Base-by-base conservation (phyloP, 2,329 filamentous ascomycete species). In the Tolypocladium amazonense region DNA sequence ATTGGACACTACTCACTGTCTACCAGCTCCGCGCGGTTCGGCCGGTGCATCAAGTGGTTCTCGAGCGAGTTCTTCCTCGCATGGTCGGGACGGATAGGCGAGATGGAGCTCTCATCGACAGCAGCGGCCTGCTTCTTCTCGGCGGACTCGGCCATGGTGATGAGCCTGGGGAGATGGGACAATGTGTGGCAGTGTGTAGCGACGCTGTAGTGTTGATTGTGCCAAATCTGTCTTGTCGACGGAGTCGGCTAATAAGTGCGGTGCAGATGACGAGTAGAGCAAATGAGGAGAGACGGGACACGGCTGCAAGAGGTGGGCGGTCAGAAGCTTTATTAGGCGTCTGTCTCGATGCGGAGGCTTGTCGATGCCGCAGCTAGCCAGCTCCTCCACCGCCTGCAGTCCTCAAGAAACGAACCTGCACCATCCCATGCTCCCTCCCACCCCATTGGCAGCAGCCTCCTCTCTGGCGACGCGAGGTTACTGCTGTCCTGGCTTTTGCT, bases 21-120 rank as follows among this genome's bases (percentile, higher is more conserved):
- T 63, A 96, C 78, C 27, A 97, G 80, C 68, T 90, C 85, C 41
- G 90, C 83, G 60, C 89, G 86, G 27, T 91, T 84, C 30, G 88
- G 88, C 47, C 90, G 88, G 67, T 86, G 84, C 71, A 86, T 82
- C 58, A 91, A 79, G 68, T 89, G 85, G 67, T 86, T 85, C 73
- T 90, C 87, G 15, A 92, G 80, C 4, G 88, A 90, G 77, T 90
- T 86, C 71, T 82, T 84, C 67, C 84, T 81, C 50, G 71, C 76
- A 30, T 74, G 64, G 78, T 76, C 61, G 81, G 82, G 50, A 79
- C 81, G 76, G 60, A 79, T 70, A 58, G 82, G 79, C 33, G 80
- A 79, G 71, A 85, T 79, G 61, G 81, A 73, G 54, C 76, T 77
- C 59, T 82, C 75, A 66, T 85, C 82, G 67, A 84, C 72, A 38